Percentiles rank a stretch among this genome's conserved stretches.
Conservation (phyloP, 495 filamentous ascomycete genomes). For the Trichoderma erinaceum region DNA sequence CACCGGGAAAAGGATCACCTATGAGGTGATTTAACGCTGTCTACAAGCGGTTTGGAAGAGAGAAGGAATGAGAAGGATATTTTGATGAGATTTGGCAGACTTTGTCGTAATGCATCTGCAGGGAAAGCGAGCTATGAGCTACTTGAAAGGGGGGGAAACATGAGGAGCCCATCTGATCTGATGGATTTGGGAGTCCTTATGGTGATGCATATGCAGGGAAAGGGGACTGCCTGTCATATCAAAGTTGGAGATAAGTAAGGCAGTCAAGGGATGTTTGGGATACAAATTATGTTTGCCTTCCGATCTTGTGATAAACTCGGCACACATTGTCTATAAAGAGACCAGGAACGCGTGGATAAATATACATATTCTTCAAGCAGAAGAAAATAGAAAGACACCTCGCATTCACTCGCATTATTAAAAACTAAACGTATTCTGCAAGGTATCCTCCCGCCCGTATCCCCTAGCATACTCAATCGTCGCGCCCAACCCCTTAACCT, state of each 20-base stretch:
- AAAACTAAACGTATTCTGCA: neutral
- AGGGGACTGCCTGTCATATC: neutral
- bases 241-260: neutral
- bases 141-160: too few relatives aligned
- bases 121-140: neutral
- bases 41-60: neutral
- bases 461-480: neutral
- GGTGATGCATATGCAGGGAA: neutral
- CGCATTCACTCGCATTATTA: neutral
- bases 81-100: neutral
- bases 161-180: too few relatives aligned
- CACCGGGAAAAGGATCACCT: slow-evolving; percentile 23
- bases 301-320: neutral
- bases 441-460: neutral
- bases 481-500: neutral
- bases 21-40: slow-evolving; percentile 9
- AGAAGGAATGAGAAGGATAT: neutral
- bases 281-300: neutral
- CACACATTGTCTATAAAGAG: neutral
- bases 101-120: neutral
- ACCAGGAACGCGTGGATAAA: neutral
- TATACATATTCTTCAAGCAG: neutral
- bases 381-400: neutral
- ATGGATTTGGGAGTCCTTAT: too few relatives aligned
- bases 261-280: too few relatives aligned